Conservation (phyloP, 2,329 filamentous ascomycete genomes). For the Pyrenophora teres region DNA sequence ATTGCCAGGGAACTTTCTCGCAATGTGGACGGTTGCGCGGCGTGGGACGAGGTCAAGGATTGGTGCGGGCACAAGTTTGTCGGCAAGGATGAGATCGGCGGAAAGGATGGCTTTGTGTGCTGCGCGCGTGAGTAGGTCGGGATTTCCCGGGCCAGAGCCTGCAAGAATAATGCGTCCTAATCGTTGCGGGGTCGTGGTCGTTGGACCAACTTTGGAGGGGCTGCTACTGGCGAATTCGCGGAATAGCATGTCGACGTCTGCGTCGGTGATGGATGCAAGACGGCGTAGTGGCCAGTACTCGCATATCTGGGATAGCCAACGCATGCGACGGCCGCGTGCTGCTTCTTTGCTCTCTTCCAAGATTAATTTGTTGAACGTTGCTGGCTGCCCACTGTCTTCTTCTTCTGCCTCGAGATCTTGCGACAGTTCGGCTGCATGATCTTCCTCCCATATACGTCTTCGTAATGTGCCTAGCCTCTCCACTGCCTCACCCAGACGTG, state of each 20-base stretch:
- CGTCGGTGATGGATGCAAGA: slow-evolving; percentile 77
- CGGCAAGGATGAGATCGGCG: slow-evolving; percentile 80
- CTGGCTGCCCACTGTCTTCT: slow-evolving; percentile 73
- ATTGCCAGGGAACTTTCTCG: slow-evolving; percentile 96
- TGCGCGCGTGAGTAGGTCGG: slow-evolving; percentile 83
- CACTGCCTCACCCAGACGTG: slow-evolving; percentile 75
- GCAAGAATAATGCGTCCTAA: slow-evolving; percentile 81
- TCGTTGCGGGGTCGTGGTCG: slow-evolving; percentile 31
- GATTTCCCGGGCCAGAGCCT: slow-evolving; percentile 90
- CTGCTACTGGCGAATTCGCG: slow-evolving; percentile 64
- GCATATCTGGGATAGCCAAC: slow-evolving; percentile 95
- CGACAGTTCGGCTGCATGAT: slow-evolving; percentile 57
- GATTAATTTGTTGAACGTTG: slow-evolving; percentile 83
- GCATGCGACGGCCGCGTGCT: slow-evolving; percentile 78
- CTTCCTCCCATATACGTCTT: slow-evolving; percentile 50
- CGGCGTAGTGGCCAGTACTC: slow-evolving; percentile 95
- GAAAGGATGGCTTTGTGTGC: slow-evolving; percentile 75
- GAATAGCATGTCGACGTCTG: slow-evolving; percentile 78
- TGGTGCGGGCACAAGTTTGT: slow-evolving; percentile 82
- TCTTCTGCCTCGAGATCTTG: slow-evolving; percentile 56
- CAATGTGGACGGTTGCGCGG: slow-evolving; percentile 85
- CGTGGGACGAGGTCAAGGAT: slow-evolving; percentile 90
- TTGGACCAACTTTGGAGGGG: slow-evolving; percentile 35
- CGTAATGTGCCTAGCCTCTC: slow-evolving; percentile 68
- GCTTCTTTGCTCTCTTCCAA: slow-evolving; percentile 73